Evolutionary conservation across 148 eudicot genomes (phyloP).

Genomic region (Silene uniflora): DNA sequence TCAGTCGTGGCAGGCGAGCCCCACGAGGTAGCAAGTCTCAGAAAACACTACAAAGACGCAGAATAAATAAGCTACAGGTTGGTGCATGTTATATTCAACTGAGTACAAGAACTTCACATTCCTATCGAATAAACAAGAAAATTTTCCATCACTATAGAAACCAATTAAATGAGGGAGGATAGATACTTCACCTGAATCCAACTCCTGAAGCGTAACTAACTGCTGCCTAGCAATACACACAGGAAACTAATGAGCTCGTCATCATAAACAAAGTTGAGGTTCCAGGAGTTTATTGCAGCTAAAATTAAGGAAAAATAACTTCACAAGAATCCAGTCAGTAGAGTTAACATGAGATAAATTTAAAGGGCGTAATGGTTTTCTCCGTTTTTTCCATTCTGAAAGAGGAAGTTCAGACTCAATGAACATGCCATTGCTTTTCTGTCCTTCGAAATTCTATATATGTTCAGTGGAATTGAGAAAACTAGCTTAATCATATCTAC

Average conservation of each 20-base stretch:
- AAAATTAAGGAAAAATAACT: neutral
- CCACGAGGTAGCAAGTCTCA: neutral
- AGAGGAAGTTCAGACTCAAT: neutral
- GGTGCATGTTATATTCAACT: neutral
- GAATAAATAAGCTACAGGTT: neutral
- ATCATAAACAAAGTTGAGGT: constrained; percentile 9
- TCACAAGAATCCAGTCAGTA: neutral
- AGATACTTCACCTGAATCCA: constrained; percentile 59
- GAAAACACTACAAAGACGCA: neutral
- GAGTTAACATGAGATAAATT: neutral
- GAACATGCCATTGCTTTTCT: neutral
- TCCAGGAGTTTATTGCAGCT: constrained; percentile 3
- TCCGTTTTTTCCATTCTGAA: too few relatives aligned
- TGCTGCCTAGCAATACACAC: constrained; percentile 59
- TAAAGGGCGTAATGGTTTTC: neutral
- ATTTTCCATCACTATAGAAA: neutral
- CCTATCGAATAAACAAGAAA: too few relatives aligned
- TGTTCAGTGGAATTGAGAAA: neutral
- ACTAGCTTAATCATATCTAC: neutral
- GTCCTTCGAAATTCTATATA: neutral
- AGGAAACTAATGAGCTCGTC: constrained; percentile 21
- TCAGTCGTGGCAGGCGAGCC: neutral
- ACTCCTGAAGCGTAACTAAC: constrained; percentile 91
- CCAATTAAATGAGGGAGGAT: neutral
- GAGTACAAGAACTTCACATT: too few relatives aligned